Conservation (phyloP, 2,329 filamentous ascomycete genomes). For the Sporothrix brasiliensis region DNA sequence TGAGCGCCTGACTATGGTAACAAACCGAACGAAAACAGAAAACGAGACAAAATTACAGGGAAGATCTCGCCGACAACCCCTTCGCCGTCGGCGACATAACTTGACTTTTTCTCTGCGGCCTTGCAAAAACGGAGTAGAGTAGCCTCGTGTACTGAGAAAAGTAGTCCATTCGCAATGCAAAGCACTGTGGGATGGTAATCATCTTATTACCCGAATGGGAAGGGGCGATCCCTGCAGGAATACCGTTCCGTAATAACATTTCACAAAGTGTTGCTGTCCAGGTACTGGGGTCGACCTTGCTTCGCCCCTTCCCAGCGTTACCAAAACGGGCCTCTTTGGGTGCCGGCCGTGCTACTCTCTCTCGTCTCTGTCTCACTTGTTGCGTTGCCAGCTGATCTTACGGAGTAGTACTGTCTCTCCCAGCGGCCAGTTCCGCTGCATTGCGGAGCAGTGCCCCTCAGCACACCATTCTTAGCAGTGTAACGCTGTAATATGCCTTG, state of each 20-base stretch:
- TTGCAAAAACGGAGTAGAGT: no score
- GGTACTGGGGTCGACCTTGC: not conserved
- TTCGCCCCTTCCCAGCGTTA: not conserved
- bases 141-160: not conserved
- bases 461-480: conserved; percentile 5
- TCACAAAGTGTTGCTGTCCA: conserved; percentile 2
- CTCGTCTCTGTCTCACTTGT: not conserved
- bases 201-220: conserved; percentile 24
- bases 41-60: no score
- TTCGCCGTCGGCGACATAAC: no score
- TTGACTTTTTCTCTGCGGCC: no score
- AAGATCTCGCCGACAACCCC: no score
- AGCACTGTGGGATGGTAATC: not conserved
- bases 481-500: conserved; percentile 16
- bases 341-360: not conserved
- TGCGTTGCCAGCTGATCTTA: not conserved
- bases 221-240: conserved; percentile 9
- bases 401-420: not conserved
- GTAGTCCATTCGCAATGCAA: no score
- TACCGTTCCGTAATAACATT: conserved; percentile 16
- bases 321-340: conserved; percentile 8
- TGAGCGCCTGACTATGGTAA: no score
- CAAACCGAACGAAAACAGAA: no score
- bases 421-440: conserved; percentile 16
- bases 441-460: not conserved